A percentile compares a stretch with the other conserved stretches of the same genome.
Evolutionary conservation across 345 rosid genomes (phyloP).

Genomic region (Gossypium herbaceum): DNA sequence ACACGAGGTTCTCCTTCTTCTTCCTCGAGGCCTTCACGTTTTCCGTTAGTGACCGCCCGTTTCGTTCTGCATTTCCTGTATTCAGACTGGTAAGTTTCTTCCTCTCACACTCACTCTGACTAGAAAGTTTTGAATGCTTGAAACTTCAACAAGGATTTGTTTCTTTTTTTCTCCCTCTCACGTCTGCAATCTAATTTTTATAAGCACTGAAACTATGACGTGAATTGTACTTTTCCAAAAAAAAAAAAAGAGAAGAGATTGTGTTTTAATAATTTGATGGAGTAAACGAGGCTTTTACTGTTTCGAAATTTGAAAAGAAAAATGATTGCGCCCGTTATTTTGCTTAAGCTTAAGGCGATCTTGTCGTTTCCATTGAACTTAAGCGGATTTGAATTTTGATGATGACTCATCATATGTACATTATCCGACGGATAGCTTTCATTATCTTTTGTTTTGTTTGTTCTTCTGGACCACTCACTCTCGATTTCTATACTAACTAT

Average conservation of each 20-base stretch:
- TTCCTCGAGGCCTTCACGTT: neutral
- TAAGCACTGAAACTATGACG: neutral
- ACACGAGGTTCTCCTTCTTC: constrained; percentile 22
- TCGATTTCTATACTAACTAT: neutral
- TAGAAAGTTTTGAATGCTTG: neutral
- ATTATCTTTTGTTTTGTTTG: neutral
- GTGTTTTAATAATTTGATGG: neutral
- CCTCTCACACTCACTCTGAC: neutral
- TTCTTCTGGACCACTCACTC: constrained; percentile 23
- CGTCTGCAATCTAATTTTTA: neutral
- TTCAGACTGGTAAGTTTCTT: constrained; percentile 22
- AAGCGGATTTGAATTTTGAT: constrained; percentile 5
- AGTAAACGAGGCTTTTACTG: constrained; percentile 1
- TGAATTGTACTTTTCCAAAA: neutral
- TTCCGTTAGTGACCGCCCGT: constrained; percentile 15
- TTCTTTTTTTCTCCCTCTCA: neutral
- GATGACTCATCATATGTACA: constrained; percentile 12
- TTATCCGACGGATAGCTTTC: constrained; percentile 19
- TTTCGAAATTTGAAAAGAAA: constrained; percentile 20
- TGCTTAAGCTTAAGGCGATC: constrained; percentile 18
- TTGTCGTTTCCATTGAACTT: constrained; percentile 16
- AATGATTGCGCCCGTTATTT: neutral
- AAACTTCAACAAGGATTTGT: neutral
- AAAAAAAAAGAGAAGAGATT: neutral
- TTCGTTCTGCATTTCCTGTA: constrained; percentile 20